Conservation (phyloP, 192 early-diverging fungal genomes). For the Coemansia sp. region DNA sequence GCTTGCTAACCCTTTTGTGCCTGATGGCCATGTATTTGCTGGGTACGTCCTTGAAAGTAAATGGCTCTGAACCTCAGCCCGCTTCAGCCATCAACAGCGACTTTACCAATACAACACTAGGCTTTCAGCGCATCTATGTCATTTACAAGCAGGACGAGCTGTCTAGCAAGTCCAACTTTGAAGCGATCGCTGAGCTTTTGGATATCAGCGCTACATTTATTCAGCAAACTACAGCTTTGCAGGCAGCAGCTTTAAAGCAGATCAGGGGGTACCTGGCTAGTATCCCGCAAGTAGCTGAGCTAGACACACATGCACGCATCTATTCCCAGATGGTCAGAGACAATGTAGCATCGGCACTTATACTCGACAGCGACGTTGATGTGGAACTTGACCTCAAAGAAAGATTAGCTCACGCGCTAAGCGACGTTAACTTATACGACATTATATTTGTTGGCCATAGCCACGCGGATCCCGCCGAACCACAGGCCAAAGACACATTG, state of each 20-base stretch:
- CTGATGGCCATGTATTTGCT: not conserved
- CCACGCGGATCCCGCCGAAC: conserved; percentile 17
- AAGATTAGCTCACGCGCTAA: conserved; percentile 16
- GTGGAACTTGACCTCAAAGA: conserved; percentile 27
- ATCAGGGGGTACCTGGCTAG: conserved; percentile 7
- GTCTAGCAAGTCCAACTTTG: conserved; percentile 5
- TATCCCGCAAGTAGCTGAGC: conserved; percentile 5
- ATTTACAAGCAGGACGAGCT: not conserved
- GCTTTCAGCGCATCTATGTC: conserved; percentile 29
- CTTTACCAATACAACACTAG: conserved; percentile 25
- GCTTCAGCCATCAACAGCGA: not conserved
- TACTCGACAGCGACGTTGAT: conserved; percentile 17
- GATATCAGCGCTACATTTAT: conserved; percentile 18
- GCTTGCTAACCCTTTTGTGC: not conserved
- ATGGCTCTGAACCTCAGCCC: no score
- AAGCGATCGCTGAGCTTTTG: conserved; percentile 17
- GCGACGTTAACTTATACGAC: conserved; percentile 7
- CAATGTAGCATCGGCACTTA: conserved; percentile 21
- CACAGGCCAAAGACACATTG: not conserved
- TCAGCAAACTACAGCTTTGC: not conserved
- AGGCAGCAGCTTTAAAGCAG: not conserved
- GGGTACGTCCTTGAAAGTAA: not conserved
- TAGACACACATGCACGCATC: conserved; percentile 21
- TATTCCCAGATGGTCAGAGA: conserved; percentile 20
- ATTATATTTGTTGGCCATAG: conserved; percentile 24